These are phyloP conservation scores for Trichoderma semiorbis DNA, from an alignment of 2,329 filamentous ascomycete genomes.

Conservation along the genomic window DNA sequence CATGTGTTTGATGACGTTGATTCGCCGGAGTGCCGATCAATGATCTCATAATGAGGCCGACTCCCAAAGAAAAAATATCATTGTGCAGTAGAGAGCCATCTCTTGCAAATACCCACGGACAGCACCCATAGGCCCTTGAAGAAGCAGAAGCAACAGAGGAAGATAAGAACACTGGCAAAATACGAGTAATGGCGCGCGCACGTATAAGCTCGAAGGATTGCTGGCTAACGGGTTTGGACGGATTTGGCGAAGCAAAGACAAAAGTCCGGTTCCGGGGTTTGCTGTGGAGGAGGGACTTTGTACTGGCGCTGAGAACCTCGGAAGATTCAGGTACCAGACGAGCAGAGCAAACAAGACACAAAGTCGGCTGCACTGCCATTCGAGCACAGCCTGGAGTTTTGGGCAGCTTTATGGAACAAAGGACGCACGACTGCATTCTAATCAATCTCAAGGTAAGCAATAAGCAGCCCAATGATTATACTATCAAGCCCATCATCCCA, in stretches of 20 bases:
- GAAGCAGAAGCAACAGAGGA: background rate
- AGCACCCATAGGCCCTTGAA: background rate
- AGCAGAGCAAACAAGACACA: background rate
- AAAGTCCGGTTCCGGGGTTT: conserved; percentile 8
- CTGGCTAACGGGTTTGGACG: background rate
- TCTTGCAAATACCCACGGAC: background rate
- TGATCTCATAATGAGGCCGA: conserved; percentile 13
- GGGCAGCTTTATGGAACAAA: background rate
- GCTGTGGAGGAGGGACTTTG: background rate
- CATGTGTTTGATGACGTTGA: conserved; percentile 13
- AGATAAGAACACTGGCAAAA: background rate
- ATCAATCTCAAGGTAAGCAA: background rate
- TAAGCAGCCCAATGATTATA: conserved; percentile 6
- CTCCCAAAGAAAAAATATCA: background rate
- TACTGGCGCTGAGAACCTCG: background rate
- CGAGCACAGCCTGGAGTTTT: background rate
- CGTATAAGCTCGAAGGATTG: background rate
- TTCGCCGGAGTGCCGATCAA: background rate
- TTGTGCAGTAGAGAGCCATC: background rate
- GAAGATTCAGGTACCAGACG: background rate
- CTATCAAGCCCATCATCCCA: conserved; percentile 2
- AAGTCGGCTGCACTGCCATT: background rate
- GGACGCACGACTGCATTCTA: background rate
- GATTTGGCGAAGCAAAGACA: background rate
- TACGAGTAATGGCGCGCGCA: background rate